Evolutionary conservation across 2,329 filamentous ascomycete species (phyloP), one percentile per base, ranked within the genome.

Genomic region (Fusarium albosuccineum): DNA sequence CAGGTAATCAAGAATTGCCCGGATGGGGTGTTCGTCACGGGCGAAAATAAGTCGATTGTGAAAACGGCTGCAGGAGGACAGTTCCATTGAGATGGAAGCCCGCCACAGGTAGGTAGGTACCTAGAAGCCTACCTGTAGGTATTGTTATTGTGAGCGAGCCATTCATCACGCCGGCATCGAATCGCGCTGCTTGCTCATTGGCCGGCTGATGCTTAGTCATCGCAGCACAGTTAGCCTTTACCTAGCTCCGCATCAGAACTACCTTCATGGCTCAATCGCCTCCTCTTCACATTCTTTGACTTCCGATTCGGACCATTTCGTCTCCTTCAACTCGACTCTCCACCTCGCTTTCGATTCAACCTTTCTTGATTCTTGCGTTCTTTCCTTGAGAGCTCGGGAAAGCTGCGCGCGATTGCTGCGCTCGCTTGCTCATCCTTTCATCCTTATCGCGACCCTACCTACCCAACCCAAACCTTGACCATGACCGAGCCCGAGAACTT

Each of bases 401-500:
- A 33, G 41, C 36, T 27, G 26, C 42, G 62, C 62, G 66, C 51
- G 29, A 56, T 37, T 56, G 11, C 42, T 36, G 40, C 39, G 58
- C 44, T 57, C 45, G 22, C 22, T 22, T 22, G 46, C 22, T 44
- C 22, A 16, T n/a, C 29, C 44, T 48, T 44, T 41, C 42, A 42
- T 44, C 41, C 39, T 61, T 51, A 42, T 65, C 45, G 56, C 44
- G 26, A 53, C 56, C 40, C 42, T 50, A 60, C 30, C 46, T 63
- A 56, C 53, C 56, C 50, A 51, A 41, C 34, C 22, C 46, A 44
- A 51, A 55, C 60, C 49, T n/a, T 68, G 62, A 71, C 67, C 73
- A 96, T 95, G 92, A 89, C 92, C 48, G 93, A 96, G 75, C 84
- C 87, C 54, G 92, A 94, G 75, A 92, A 92, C 71, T 90, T 93